Evolutionary conservation across 805 yeast species (phyloP), one percentile per base, ranked within the genome.

Genomic region (Cyberlindnera saturnus): DNA sequence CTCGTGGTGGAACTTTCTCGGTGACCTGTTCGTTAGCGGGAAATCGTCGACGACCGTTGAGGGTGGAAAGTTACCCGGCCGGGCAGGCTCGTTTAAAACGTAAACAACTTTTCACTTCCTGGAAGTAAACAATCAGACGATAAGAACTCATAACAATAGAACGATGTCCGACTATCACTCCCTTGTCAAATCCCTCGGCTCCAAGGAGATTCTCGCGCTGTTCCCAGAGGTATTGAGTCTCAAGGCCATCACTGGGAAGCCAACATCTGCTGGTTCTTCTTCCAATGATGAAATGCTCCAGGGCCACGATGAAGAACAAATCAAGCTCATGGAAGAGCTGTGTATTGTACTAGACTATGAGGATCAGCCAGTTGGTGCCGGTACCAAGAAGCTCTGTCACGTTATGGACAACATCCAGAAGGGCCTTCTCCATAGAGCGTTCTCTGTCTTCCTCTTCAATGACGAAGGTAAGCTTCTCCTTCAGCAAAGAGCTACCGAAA

Each of bases 401-500:
- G 66, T 93, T 42, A 86, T 89, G 96, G 74, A 75, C 36, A 90
- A 90, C 64, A 93, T 93, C 57, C 73, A 89, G 41, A 67, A 70
- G 48, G 99, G 99, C 4, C 71, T 93, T 39, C 71, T 93, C 46
- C 99, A 93, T 67, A 78, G 99, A 53, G 98, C 98, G 0, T 93
- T 93, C 61, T 86, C 96, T 20, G 96, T 90, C n/a, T 93, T 93
- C 56, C 67, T 91, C 42, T 93, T 93, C 70, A 83, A 89, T 63
- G 77, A 76, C 18, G 77, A 86, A 36, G 80, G 81, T 46, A 74
- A 84, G 64, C 73, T 93, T 48, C 72, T 93, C 45, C 71, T 93
- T 53, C 99, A 93, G 68, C 97, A 91, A 68, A 80, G 99, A 55
- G 98, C 99, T 0, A 80, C 81, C 39, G 98, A 93, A 62, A 93